Conservation (phyloP, 768 basidiomycete species). For the Cystofilobasidium macerans region DNA sequence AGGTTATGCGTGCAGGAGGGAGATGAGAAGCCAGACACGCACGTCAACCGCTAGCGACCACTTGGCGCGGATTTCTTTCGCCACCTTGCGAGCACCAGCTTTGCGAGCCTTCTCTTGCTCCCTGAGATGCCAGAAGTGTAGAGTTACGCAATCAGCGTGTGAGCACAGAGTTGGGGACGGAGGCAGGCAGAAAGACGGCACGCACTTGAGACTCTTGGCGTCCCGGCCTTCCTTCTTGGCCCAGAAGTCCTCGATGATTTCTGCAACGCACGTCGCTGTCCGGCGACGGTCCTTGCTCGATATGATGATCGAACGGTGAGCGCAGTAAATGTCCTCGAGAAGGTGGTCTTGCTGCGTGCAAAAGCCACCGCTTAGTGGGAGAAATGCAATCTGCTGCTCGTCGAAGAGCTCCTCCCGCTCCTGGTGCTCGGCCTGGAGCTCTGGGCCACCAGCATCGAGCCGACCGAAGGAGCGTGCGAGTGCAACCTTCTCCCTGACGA, state of each 20-base stretch:
- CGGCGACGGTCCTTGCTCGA: slow-evolving; percentile 40
- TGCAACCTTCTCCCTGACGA: slow-evolving; percentile 43
- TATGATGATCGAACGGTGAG: slow-evolving; percentile 35
- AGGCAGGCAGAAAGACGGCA: neutral
- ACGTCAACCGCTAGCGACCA: slow-evolving; percentile 73
- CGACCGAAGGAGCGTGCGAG: slow-evolving; percentile 46
- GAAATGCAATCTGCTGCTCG: slow-evolving; percentile 14
- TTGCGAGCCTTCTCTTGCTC: slow-evolving; percentile 57
- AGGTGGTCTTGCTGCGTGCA: slow-evolving; percentile 37
- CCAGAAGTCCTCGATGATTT: slow-evolving; percentile 62
- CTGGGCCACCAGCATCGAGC: slow-evolving; percentile 41
- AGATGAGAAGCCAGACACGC: slow-evolving; percentile 3
- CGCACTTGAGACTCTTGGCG: slow-evolving; percentile 44
- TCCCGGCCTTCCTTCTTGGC: slow-evolving; percentile 54
- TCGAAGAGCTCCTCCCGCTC: slow-evolving; percentile 4
- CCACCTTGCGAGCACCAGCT: slow-evolving; percentile 58
- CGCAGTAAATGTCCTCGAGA: slow-evolving; percentile 37
- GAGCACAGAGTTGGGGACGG: neutral
- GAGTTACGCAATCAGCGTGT: neutral
- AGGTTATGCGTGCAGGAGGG: no score
- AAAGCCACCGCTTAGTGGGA: slow-evolving; percentile 28
- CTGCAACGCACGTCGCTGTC: slow-evolving; percentile 49
- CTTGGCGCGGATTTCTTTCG: slow-evolving; percentile 58
- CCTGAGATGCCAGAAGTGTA: neutral
- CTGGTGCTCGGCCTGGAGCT: slow-evolving; percentile 25